These are phyloP conservation scores for Fistulifera pelliculosa DNA, from an alignment of 108 stramenopile genomes.

Conservation along the genomic window DNA sequence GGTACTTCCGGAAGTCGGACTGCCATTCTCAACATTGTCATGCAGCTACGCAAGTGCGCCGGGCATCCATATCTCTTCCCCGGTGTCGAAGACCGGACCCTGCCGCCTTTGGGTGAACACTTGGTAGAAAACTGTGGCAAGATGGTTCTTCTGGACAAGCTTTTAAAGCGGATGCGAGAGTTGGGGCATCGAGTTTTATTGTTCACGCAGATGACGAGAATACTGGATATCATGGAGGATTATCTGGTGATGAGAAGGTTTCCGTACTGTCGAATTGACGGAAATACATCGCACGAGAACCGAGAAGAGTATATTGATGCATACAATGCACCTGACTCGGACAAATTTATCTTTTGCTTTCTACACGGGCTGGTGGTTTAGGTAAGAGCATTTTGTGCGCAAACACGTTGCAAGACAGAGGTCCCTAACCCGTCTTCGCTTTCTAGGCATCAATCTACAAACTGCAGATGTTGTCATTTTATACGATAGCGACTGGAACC, in stretches of 20 bases:
- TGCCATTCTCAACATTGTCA: constrained; percentile 90
- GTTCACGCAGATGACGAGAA: constrained; percentile 96
- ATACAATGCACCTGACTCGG: constrained; percentile 86
- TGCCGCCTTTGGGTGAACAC: constrained; percentile 85
- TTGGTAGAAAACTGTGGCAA: constrained; percentile 84
- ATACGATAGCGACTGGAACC: constrained; percentile 97
- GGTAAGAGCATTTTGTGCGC: not conserved
- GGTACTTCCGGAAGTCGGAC: constrained; percentile 63
- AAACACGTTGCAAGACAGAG: not conserved
- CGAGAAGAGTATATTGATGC: constrained; percentile 84
- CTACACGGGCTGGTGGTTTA: constrained; percentile 90
- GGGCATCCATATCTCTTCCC: constrained; percentile 99
- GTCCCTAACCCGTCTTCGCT: too few species aligned
- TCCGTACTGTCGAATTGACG: constrained; percentile 97
- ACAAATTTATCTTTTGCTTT: constrained; percentile 88
- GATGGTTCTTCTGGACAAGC: constrained; percentile 83
- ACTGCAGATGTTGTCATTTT: constrained; percentile 85
- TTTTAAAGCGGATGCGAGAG: constrained; percentile 76
- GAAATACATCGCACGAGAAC: constrained; percentile 91
- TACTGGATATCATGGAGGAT: constrained; percentile 94
- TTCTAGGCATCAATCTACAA: constrained; percentile 79
- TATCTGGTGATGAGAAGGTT: constrained; percentile 76
- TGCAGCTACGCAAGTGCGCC: constrained; percentile 99
- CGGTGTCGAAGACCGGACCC: constrained; percentile 85
- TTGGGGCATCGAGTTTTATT: constrained; percentile 87